Base-by-base conservation (phyloP, 2,329 filamentous ascomycete genomes). In the Colletotrichum viniferum region DNA sequence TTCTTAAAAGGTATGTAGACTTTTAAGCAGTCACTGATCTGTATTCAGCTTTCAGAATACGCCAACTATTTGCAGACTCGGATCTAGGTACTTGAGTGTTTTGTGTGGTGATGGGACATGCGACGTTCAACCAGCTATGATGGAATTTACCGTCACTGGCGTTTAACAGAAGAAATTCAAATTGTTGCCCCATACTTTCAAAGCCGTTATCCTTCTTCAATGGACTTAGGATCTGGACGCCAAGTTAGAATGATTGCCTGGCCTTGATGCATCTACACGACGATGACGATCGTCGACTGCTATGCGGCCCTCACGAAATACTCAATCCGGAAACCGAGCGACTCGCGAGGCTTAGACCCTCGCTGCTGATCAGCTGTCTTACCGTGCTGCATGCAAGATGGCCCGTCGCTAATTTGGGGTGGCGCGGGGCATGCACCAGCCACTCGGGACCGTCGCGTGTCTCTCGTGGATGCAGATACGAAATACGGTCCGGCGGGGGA, bases 391-490 rank as follows among this genome's bases (percentile, higher is more conserved):
- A 28, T 28, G 32, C 32, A 61, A 30, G 16, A 61, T 18, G 16
- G 2, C 28, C 28, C 26, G 12, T 52, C n/a, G 38, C 8, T 36
- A 48, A 66, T 1, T 16, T 28, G 36, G 58, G 43, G 43, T 52
- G 30, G 28, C 60, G 43, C 58, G 28, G 63, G 16, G 28, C 9
- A 43, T 36, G 43, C 30, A 16, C 36, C 10, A 58, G 36, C 43
- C 56, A 69, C 28, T 32, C 66, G 43, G 64, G 55, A 26, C 61
- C 48, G 67, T 74, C 61, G 61, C 48, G 26, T 64, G 69, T 73
- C 63, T 73, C 73, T 75, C 56, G 28, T 55, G 2, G 48, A 28
- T 67, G 73, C 69, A 74, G 65, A 66, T 66, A 76, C 74, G 74
- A 71, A 76, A 76, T 74, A 76, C 74, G 74, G 48, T 56, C 65